phyloP scores from a whole-genome alignment of 2,329 filamentous ascomycete species.

The Penicillium digitatum region DNA sequence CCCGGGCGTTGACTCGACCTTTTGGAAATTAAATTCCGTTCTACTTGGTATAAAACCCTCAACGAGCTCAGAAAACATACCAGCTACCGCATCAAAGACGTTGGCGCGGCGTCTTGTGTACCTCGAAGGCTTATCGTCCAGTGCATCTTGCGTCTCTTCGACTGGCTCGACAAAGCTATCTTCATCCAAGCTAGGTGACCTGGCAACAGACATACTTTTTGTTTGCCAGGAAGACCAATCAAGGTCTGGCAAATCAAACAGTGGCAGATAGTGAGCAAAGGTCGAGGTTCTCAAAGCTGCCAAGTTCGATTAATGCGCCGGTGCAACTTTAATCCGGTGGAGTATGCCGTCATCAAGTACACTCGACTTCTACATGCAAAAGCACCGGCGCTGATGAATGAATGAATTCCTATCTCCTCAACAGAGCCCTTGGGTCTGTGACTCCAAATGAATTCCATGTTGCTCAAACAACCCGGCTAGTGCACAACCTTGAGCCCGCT shows the following conservation, averaged over 20 bases:
- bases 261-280: background rate
- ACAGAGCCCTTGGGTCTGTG: constrained; percentile 68
- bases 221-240: constrained; percentile 2
- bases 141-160: constrained; percentile 3
- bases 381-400: constrained; percentile 44
- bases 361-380: background rate
- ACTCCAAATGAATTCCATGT: constrained; percentile 61
- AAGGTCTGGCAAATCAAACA: constrained; percentile 1
- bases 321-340: constrained; percentile 24
- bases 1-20: constrained; percentile 47
- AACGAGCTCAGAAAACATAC: constrained; percentile 28
- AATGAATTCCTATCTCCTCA: constrained; percentile 74
- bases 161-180: background rate
- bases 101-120: constrained; percentile 40
- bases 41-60: background rate
- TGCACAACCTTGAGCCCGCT: constrained; percentile 65
- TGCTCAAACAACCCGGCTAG: constrained; percentile 61
- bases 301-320: constrained; percentile 17
- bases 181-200: background rate
- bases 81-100: constrained; percentile 58
- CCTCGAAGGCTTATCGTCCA: constrained; percentile 11
- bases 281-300: background rate
- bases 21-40: constrained; percentile 11
- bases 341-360: constrained; percentile 24
- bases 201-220: constrained; percentile 1